phyloP scores from a whole-genome alignment of 768 basidiomycete genomes.

The Psilocybe cubensis region DNA sequence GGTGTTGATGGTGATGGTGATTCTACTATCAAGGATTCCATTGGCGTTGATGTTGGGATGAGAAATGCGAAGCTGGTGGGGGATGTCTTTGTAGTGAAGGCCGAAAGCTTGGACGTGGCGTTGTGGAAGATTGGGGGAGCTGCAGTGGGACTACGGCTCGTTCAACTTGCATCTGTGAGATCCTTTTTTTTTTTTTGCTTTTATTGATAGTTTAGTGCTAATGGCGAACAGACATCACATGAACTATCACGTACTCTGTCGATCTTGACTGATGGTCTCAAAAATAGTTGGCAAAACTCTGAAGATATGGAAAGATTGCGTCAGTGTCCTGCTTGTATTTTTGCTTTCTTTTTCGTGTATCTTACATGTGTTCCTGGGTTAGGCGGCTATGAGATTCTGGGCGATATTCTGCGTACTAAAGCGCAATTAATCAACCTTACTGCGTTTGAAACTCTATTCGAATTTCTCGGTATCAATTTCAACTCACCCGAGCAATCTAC shows the following conservation, averaged over 20 bases:
- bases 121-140: constrained; percentile 87
- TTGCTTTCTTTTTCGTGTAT: not conserved
- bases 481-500: constrained; percentile 84
- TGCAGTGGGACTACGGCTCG: constrained; percentile 68
- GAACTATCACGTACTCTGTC: constrained; percentile 76
- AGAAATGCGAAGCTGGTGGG: constrained; percentile 35
- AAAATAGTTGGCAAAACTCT: constrained; percentile 90
- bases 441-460: constrained; percentile 81
- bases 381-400: constrained; percentile 91
- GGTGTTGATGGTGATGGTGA: constrained; percentile 16
- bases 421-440: constrained; percentile 76
- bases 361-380: not conserved
- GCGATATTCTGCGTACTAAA: constrained; percentile 73
- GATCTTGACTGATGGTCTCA: constrained; percentile 76
- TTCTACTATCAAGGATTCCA: not conserved
- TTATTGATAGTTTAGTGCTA: not conserved
- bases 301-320: constrained; percentile 93
- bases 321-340: constrained; percentile 46
- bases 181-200: not conserved
- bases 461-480: constrained; percentile 86
- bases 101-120: constrained; percentile 68
- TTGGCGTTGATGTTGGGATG: not conserved
- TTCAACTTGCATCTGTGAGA: constrained; percentile 76
- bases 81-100: constrained; percentile 63
- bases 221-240: constrained; percentile 59